Percentiles rank a stretch among this genome's conserved stretches.
Evolutionary conservation across 257 asterid species (phyloP).

Genomic region (Oldenlandia corymbosa): DNA sequence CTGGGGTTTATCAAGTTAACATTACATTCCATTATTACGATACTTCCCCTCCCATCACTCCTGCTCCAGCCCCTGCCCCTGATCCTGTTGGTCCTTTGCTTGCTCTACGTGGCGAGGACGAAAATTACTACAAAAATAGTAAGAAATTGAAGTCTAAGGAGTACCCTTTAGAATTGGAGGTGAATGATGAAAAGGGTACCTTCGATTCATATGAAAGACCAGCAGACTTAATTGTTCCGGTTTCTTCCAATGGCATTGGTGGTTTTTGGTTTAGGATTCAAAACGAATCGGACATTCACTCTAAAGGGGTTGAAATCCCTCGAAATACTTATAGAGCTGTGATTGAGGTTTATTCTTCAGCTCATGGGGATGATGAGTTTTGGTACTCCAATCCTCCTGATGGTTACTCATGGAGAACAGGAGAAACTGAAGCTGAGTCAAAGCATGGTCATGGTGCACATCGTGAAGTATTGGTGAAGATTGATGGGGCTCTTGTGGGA

Average conservation of each 20-base stretch:
- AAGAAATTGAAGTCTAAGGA: slow-evolving; percentile 18
- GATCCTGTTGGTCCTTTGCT: slow-evolving; percentile 1
- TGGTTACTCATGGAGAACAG: slow-evolving; percentile 39
- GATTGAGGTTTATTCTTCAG: slow-evolving; percentile 68
- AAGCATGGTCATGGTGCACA: slow-evolving; percentile 63
- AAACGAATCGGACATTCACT: slow-evolving; percentile 36
- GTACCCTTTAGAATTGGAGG: not conserved
- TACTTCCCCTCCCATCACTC: too few species aligned
- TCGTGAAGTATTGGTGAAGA: slow-evolving; percentile 58
- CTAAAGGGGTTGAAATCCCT: slow-evolving; percentile 45
- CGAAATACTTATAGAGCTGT: slow-evolving; percentile 62
- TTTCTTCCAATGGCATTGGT: slow-evolving; percentile 47
- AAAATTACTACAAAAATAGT: slow-evolving; percentile 3
- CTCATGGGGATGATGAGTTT: slow-evolving; percentile 74
- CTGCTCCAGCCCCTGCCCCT: not conserved
- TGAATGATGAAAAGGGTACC: slow-evolving; percentile 12
- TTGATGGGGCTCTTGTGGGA: slow-evolving; percentile 59
- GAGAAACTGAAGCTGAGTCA: slow-evolving; percentile 56
- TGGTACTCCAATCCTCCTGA: slow-evolving; percentile 94
- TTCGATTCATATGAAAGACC: slow-evolving; percentile 41
- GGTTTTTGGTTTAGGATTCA: slow-evolving; percentile 73
- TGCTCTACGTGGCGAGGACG: slow-evolving; percentile 9
- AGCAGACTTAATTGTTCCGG: slow-evolving; percentile 68
- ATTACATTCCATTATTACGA: slow-evolving; percentile 56
- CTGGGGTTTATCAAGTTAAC: slow-evolving; percentile 51